phyloP scores from a whole-genome alignment of 2,329 filamentous ascomycete species.

The Aspergillus texensis region DNA sequence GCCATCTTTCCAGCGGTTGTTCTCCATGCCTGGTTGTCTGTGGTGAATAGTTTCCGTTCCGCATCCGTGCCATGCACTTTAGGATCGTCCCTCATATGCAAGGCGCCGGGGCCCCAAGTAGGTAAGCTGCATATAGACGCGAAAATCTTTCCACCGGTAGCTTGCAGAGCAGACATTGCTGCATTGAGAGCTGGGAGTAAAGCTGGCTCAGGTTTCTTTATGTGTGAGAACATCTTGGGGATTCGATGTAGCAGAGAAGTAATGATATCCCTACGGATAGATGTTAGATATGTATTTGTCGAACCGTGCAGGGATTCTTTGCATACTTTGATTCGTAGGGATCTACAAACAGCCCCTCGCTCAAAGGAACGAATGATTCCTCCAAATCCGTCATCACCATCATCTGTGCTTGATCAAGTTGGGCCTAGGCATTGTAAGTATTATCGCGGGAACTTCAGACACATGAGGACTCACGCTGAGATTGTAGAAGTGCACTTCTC shows the following conservation, averaged over 20 bases:
- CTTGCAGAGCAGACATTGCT: conserved; percentile 77
- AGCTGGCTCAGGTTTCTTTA: conserved; percentile 90
- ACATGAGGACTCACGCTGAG: conserved; percentile 65
- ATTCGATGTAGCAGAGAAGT: conserved; percentile 81
- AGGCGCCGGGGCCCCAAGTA: conserved; percentile 83
- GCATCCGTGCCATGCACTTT: conserved; percentile 84
- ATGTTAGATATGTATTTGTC: neutral
- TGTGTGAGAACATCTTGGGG: conserved; percentile 80
- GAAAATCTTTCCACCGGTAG: conserved; percentile 89
- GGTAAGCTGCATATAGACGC: conserved; percentile 86
- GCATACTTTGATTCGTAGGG: conserved; percentile 79
- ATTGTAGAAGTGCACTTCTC: conserved; percentile 98
- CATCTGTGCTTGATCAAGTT: conserved; percentile 89
- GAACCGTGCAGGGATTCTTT: neutral
- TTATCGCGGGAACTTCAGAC: conserved; percentile 18
- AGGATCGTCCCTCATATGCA: conserved; percentile 85
- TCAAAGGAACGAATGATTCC: conserved; percentile 91
- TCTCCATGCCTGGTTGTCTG: conserved; percentile 85
- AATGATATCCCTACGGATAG: conserved; percentile 65
- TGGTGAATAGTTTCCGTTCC: conserved; percentile 88
- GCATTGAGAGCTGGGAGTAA: conserved; percentile 82
- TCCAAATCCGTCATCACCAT: conserved; percentile 98
- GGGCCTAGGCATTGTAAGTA: conserved; percentile 55
- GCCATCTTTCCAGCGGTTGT: conserved; percentile 88
- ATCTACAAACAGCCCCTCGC: conserved; percentile 91